These are phyloP conservation scores for Dothidotthia symphoricarpi DNA, from an alignment of 2,329 filamentous ascomycete genomes.

Conservation along the genomic window DNA sequence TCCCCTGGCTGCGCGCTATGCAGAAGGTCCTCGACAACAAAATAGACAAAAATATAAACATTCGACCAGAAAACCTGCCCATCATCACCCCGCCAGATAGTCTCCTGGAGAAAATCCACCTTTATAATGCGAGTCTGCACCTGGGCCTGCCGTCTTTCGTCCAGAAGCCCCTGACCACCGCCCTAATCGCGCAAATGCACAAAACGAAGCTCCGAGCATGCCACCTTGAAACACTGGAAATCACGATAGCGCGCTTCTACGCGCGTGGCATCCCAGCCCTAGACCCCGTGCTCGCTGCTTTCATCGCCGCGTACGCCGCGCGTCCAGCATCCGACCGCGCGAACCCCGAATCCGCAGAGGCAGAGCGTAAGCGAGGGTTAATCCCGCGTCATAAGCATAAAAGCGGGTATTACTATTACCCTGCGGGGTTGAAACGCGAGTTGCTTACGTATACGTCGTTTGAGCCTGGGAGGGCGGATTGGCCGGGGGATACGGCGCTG, in stretches of 20 bases:
- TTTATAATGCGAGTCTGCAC: constrained; percentile 24
- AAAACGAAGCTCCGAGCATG: constrained; percentile 5
- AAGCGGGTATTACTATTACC: too few species aligned
- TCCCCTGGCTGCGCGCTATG: constrained; percentile 17
- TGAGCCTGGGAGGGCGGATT: too few species aligned
- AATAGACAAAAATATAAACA: background rate
- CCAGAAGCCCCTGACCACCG: constrained; percentile 12
- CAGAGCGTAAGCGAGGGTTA: too few species aligned
- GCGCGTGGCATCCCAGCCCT: constrained; percentile 12
- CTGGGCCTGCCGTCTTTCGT: constrained; percentile 12
- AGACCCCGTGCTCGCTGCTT: constrained; percentile 19
- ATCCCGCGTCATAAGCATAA: too few species aligned
- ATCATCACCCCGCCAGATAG: constrained; percentile 5
- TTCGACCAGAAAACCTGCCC: background rate
- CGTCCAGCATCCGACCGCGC: constrained; percentile 7
- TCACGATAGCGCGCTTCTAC: constrained; percentile 18
- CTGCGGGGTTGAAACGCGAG: too few species aligned
- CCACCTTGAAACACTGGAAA: constrained; percentile 18
- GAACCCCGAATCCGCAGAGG: constrained; percentile 2
- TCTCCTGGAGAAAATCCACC: constrained; percentile 17
- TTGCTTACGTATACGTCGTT: too few species aligned
- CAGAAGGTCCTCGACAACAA: background rate
- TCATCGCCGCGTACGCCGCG: constrained; percentile 16
- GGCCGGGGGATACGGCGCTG: too few species aligned
- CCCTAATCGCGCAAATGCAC: constrained; percentile 16